phyloP scores from a whole-genome alignment of 2,329 filamentous ascomycete genomes.

The Paraconiothyrium sp. region DNA sequence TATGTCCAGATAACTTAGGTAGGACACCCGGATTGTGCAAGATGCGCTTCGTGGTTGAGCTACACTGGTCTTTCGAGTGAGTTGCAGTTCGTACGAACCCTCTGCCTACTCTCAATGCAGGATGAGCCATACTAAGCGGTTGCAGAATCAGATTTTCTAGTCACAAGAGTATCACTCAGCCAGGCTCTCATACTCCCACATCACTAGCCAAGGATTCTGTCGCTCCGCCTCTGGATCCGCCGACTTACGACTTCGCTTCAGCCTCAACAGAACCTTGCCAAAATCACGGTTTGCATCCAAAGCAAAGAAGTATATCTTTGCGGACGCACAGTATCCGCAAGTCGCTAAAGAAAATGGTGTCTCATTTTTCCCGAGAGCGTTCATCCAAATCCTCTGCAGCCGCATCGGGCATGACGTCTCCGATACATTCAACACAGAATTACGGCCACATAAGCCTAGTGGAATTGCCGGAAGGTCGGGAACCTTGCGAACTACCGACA shows the following conservation, averaged over 20 bases:
- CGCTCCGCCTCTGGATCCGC: not conserved
- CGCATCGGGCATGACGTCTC: not conserved
- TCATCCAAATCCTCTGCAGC: not conserved
- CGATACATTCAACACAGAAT: not conserved
- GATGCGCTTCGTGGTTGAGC: conserved; percentile 11
- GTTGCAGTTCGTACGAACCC: conserved; percentile 8
- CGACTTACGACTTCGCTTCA: not conserved
- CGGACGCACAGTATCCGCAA: conserved; percentile 3
- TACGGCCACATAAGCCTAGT: not conserved
- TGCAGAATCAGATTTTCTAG: conserved; percentile 3
- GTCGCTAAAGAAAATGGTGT: not conserved
- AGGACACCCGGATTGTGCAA: not conserved
- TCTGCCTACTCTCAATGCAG: not conserved
- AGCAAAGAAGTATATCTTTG: not conserved
- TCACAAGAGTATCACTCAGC: not conserved
- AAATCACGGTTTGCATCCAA: not conserved
- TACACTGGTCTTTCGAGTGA: conserved; percentile 12
- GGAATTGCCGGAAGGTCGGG: not conserved
- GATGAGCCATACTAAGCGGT: not conserved
- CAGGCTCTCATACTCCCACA: not conserved
- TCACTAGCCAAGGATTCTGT: not conserved
- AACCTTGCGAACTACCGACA: conserved; percentile 1
- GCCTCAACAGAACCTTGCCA: not conserved
- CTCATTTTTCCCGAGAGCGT: not conserved
- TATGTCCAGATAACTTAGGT: not conserved